Evolutionary conservation across 768 basidiomycete species (phyloP).

Genomic region (Lentinula detonsa): DNA sequence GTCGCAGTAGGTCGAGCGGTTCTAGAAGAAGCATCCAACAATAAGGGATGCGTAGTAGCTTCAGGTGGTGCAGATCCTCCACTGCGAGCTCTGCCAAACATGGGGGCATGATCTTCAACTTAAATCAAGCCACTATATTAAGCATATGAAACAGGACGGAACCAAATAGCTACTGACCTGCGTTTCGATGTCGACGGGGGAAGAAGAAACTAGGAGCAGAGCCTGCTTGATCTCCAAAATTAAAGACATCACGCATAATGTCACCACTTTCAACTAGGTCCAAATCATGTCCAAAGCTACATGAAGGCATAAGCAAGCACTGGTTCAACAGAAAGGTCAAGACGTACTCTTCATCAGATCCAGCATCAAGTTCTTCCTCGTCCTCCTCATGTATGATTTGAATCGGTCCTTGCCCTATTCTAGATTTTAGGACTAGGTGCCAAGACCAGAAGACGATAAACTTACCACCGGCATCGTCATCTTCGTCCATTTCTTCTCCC

Average conservation of each 20-base stretch:
- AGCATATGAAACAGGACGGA: conserved; percentile 4
- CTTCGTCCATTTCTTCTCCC: conserved; percentile 53
- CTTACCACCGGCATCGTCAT: conserved; percentile 55
- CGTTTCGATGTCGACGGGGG: conserved; percentile 47
- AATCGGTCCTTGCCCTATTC: conserved; percentile 32
- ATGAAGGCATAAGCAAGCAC: not conserved
- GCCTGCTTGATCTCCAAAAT: conserved; percentile 41
- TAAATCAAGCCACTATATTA: not conserved
- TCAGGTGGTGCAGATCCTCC: conserved; percentile 50
- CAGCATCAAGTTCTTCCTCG: conserved; percentile 54
- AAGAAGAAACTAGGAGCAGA: conserved; percentile 43
- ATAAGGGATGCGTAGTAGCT: conserved; percentile 74
- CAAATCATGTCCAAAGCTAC: conserved; percentile 34
- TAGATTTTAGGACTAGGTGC: not conserved
- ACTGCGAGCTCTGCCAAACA: conserved; percentile 61
- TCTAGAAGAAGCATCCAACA: conserved; percentile 54
- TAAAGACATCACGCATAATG: conserved; percentile 46
- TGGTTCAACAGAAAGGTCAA: not conserved
- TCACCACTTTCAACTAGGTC: conserved; percentile 32
- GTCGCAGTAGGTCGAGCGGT: conserved; percentile 37
- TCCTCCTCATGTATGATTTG: conserved; percentile 59
- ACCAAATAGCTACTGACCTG: conserved; percentile 26
- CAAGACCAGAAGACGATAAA: not conserved
- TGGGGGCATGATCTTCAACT: conserved; percentile 50
- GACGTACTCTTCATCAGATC: conserved; percentile 60